A percentile compares a stretch with the other conserved stretches of the same genome.
phyloP scores from a whole-genome alignment of 139 green algal genomes.

The Auxenochlorella pyrenoidosa region DNA sequence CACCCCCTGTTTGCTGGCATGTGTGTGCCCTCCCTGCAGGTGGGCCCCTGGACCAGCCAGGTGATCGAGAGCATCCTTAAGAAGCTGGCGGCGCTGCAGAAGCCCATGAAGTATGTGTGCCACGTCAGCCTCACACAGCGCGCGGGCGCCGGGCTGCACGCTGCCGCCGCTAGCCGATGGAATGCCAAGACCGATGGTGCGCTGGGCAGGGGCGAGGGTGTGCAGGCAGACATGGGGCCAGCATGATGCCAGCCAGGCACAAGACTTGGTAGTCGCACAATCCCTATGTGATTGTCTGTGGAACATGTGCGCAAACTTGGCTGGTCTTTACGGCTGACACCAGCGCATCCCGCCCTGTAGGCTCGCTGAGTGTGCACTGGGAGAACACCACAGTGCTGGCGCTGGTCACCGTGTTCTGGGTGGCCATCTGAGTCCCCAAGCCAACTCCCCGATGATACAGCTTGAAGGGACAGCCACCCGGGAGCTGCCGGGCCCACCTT shows the following conservation, averaged over 20 bases:
- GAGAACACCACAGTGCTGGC: slow-evolving; percentile 83
- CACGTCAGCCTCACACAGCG: slow-evolving; percentile 70
- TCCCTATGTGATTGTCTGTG: too few species aligned
- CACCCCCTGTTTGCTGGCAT: not conserved
- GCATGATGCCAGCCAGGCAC: too few species aligned
- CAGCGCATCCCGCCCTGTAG: not conserved
- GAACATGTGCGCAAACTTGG: not conserved
- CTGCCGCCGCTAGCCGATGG: slow-evolving; percentile 81
- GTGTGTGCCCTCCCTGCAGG: not conserved
- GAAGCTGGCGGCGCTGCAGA: slow-evolving; percentile 73
- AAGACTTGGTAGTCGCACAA: too few species aligned
- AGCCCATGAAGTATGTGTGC: slow-evolving; percentile 80
- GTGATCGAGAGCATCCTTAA: slow-evolving; percentile 87
- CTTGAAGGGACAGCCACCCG: too few species aligned
- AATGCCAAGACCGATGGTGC: slow-evolving; percentile 84
- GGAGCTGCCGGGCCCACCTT: too few species aligned
- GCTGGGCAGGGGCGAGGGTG: not conserved
- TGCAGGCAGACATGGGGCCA: not conserved
- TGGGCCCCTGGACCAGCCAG: slow-evolving; percentile 77
- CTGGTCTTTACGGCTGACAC: not conserved
- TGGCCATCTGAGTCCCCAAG: slow-evolving; percentile 56
- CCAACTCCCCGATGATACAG: too few species aligned
- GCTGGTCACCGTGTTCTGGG: slow-evolving; percentile 87
- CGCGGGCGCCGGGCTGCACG: slow-evolving; percentile 81
- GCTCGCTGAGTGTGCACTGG: slow-evolving; percentile 86